These are phyloP conservation scores for Candida morakotiae DNA, from an alignment of 805 yeast species.

Conservation along the genomic window DNA sequence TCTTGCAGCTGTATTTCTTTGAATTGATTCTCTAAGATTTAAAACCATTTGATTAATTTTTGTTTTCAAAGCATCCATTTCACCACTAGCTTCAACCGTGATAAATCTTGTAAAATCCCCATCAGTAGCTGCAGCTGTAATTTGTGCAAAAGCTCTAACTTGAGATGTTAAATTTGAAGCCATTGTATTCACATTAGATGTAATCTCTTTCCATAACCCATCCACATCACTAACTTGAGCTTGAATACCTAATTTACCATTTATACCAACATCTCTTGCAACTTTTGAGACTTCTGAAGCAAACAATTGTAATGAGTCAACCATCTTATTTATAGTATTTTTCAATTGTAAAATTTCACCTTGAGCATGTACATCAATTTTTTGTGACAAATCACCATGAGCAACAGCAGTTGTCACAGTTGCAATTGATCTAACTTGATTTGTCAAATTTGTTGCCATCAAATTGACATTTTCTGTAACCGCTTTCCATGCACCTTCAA, in stretches of 20 bases:
- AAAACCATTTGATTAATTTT: constrained; percentile 79
- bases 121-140: constrained; percentile 91
- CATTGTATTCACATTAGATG: constrained; percentile 89
- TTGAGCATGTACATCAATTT: constrained; percentile 85
- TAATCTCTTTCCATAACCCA: constrained; percentile 88
- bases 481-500: constrained; percentile 49
- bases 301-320: constrained; percentile 81
- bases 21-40: constrained; percentile 82
- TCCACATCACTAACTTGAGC: constrained; percentile 89
- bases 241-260: constrained; percentile 88
- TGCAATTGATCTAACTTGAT: constrained; percentile 85
- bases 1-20: constrained; percentile 88
- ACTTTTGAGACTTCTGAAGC: constrained; percentile 87
- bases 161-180: constrained; percentile 90
- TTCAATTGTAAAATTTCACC: constrained; percentile 86
- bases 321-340: constrained; percentile 87
- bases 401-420: constrained; percentile 92
- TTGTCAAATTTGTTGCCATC: constrained; percentile 49
- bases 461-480: constrained; percentile 45
- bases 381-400: constrained; percentile 80
- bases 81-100: constrained; percentile 90
- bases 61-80: constrained; percentile 71
- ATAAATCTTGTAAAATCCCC: constrained; percentile 89
- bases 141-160: constrained; percentile 90
- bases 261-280: constrained; percentile 90